Conservation (phyloP, 768 basidiomycete species). For the Pleurotus sapidus region DNA sequence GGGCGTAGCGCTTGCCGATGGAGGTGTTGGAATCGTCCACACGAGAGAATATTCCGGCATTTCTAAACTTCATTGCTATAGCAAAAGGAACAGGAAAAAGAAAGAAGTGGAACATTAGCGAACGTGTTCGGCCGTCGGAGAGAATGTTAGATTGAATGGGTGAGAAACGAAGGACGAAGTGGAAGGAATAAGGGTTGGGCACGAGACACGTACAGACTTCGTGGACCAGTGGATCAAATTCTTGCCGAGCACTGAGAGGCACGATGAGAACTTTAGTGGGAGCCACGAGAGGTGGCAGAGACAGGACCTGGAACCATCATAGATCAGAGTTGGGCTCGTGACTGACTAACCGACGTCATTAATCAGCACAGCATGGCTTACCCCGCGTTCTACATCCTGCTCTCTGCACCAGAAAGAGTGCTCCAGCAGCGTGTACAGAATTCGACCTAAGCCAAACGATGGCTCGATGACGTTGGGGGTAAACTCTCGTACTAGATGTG, state of each 20-base stretch:
- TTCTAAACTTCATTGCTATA: conserved; percentile 81
- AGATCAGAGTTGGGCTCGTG: conserved; percentile 10
- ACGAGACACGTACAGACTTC: conserved; percentile 78
- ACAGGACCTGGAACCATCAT: conserved; percentile 63
- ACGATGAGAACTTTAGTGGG: conserved; percentile 98
- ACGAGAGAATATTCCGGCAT: conserved; percentile 85
- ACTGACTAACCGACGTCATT: not conserved
- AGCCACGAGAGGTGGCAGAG: conserved; percentile 84
- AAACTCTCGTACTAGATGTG: conserved; percentile 78
- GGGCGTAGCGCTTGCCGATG: conserved; percentile 95
- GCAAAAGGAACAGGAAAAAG: conserved; percentile 1
- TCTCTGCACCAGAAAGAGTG: conserved; percentile 96
- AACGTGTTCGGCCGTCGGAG: not conserved
- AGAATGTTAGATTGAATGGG: conserved; percentile 10
- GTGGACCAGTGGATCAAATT: conserved; percentile 78
- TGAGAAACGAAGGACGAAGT: conserved; percentile 6
- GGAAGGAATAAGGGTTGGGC: conserved; percentile 5
- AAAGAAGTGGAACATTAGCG: conserved; percentile 6
- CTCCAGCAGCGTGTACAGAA: conserved; percentile 90
- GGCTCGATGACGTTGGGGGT: conserved; percentile 99
- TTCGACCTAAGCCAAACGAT: conserved; percentile 96
- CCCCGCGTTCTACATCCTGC: conserved; percentile 86
- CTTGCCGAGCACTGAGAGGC: conserved; percentile 82
- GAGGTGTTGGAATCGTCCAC: conserved; percentile 95
- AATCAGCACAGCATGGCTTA: conserved; percentile 36